These are phyloP conservation scores for Phytomonas sp. DNA, from an alignment of 208 protist genomes.

Conservation along the genomic window DNA sequence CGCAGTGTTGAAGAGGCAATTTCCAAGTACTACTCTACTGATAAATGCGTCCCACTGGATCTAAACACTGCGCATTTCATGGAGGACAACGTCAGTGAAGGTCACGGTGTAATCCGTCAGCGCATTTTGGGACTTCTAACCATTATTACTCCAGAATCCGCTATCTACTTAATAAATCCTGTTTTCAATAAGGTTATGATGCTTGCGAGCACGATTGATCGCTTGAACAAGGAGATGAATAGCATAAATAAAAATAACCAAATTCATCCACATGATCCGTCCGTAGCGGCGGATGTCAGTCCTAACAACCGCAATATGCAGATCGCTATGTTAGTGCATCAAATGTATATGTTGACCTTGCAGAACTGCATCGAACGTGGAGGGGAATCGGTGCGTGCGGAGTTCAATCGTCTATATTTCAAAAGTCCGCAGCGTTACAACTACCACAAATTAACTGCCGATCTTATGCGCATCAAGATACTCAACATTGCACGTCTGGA, in stretches of 20 bases:
- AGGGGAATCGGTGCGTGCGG: slow-evolving; percentile 53
- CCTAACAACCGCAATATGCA: slow-evolving; percentile 18
- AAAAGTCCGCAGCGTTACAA: slow-evolving; percentile 49
- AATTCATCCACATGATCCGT: background rate
- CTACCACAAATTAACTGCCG: slow-evolving; percentile 49
- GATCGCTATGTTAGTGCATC: slow-evolving; percentile 53
- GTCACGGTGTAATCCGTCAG: slow-evolving; percentile 38
- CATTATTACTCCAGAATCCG: slow-evolving; percentile 72
- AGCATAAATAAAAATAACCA: slow-evolving; percentile 15
- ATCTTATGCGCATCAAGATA: slow-evolving; percentile 84
- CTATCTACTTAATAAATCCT: slow-evolving; percentile 57
- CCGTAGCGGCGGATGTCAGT: background rate
- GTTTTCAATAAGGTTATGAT: slow-evolving; percentile 57
- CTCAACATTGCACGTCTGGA: slow-evolving; percentile 84
- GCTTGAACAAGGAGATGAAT: slow-evolving; percentile 36
- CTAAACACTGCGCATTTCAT: slow-evolving; percentile 60
- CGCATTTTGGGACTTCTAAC: slow-evolving; percentile 45
- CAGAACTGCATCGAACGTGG: slow-evolving; percentile 62
- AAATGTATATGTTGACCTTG: slow-evolving; percentile 75
- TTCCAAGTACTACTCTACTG: slow-evolving; percentile 36
- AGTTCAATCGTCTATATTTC: slow-evolving; percentile 74
- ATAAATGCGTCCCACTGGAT: slow-evolving; percentile 16
- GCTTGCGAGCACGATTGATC: slow-evolving; percentile 40
- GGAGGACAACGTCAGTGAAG: slow-evolving; percentile 19
- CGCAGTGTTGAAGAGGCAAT: slow-evolving; percentile 66